These are phyloP conservation scores for Diplodia intermedia DNA, from an alignment of 2,329 filamentous ascomycete species.

Conservation along the genomic window DNA sequence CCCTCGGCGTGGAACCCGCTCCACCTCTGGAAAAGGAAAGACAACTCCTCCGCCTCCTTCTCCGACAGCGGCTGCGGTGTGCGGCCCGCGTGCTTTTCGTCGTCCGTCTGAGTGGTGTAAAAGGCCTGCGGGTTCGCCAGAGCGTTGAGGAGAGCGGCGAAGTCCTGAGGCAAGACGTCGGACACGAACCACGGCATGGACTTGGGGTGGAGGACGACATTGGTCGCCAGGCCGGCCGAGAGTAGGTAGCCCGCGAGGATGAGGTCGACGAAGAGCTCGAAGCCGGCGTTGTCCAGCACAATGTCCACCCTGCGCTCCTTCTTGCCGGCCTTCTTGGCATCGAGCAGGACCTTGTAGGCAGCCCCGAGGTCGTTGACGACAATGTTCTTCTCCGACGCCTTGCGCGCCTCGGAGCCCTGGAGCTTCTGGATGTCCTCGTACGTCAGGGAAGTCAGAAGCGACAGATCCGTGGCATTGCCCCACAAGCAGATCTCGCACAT, in stretches of 20 bases:
- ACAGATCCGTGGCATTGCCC: conserved; percentile 96
- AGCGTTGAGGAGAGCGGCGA: conserved; percentile 78
- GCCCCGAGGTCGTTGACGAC: conserved; percentile 81
- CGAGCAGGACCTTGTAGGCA: conserved; percentile 73
- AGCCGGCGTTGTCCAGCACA: conserved; percentile 95
- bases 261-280: conserved; percentile 95
- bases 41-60: conserved; percentile 70
- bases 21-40: conserved; percentile 85
- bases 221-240: conserved; percentile 81
- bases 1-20: conserved; percentile 80
- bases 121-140: conserved; percentile 79
- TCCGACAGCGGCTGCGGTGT: conserved; percentile 69
- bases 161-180: conserved; percentile 88
- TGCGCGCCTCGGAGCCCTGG: conserved; percentile 86
- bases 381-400: conserved; percentile 89
- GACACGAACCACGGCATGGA: conserved; percentile 98
- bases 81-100: conserved; percentile 62
- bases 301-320: conserved; percentile 84
- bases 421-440: conserved; percentile 98
- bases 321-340: conserved; percentile 68
- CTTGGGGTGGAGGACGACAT: conserved; percentile 89
- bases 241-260: conserved; percentile 90
- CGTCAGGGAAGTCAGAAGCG: conserved; percentile 84
- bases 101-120: conserved; percentile 76
- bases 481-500: conserved; percentile 97